phyloP scores from a whole-genome alignment of 2,329 filamentous ascomycete species.

The Cladosporium velox region DNA sequence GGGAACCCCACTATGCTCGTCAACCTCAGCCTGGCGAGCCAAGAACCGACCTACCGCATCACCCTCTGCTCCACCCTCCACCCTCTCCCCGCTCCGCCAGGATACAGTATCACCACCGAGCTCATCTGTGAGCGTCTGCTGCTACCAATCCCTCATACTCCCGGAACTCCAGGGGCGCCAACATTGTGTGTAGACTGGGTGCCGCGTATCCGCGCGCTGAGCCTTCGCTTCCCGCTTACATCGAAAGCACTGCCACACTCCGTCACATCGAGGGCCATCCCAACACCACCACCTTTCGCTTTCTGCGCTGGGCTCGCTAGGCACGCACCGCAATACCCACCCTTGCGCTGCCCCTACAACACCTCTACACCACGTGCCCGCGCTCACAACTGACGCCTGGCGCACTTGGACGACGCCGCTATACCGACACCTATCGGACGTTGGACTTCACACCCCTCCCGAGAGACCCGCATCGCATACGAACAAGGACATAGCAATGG shows the following conservation, averaged over 20 bases:
- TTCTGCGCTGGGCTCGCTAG: conserved; percentile 8
- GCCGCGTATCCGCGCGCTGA: background rate
- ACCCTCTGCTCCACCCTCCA: background rate
- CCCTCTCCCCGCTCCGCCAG: background rate
- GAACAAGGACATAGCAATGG: conserved; percentile 38
- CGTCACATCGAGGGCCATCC: conserved; percentile 6
- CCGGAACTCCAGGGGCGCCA: background rate
- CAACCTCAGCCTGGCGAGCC: background rate
- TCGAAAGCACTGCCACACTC: conserved; percentile 2
- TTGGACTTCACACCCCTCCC: conserved; percentile 4
- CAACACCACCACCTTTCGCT: background rate
- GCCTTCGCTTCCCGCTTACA: conserved; percentile 10
- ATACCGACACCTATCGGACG: conserved; percentile 1
- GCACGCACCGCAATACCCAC: conserved; percentile 4
- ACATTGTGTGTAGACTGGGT: background rate
- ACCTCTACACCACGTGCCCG: conserved; percentile 5
- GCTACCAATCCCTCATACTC: background rate
- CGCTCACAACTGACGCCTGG: background rate
- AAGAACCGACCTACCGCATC: background rate
- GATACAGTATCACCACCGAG: background rate
- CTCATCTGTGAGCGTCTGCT: background rate
- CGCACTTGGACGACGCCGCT: background rate
- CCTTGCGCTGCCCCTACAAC: background rate
- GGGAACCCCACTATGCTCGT: background rate
- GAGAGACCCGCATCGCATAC: conserved; percentile 2